Conservation (phyloP, 768 basidiomycete genomes). For the Lentinus brumalis region DNA sequence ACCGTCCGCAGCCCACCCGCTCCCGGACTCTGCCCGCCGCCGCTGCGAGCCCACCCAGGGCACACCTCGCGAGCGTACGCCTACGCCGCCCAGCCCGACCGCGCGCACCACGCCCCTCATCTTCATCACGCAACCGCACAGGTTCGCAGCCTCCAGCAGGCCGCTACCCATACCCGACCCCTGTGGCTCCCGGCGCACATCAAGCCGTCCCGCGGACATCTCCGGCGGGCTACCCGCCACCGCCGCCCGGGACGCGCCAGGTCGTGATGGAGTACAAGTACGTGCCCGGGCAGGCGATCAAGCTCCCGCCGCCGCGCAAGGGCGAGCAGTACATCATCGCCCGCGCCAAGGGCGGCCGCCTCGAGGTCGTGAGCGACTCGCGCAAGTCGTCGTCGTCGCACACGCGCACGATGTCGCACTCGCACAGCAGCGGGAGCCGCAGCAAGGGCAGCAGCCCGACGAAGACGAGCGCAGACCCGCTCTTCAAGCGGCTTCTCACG, state of each 20-base stretch:
- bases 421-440: constrained; percentile 2
- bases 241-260: constrained; percentile 12
- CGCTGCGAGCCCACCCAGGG: not conserved
- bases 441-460: constrained; percentile 16
- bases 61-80: constrained; percentile 10
- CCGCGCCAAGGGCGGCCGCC: constrained; percentile 25
- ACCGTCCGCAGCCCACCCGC: constrained; percentile 18
- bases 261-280: constrained; percentile 9
- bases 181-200: constrained; percentile 11
- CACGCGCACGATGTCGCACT: constrained; percentile 8
- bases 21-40: constrained; percentile 16
- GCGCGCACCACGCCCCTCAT: constrained; percentile 7
- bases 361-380: constrained; percentile 21
- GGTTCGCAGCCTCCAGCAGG: constrained; percentile 8
- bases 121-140: constrained; percentile 13
- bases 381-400: constrained; percentile 1
- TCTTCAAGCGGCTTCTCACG: constrained; percentile 27
- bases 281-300: constrained; percentile 14
- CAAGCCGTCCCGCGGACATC: constrained; percentile 10
- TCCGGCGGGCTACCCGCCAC: constrained; percentile 9
- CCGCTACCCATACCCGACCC: constrained; percentile 12
- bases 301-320: constrained; percentile 26
- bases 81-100: constrained; percentile 12
- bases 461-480: constrained; percentile 17
- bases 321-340: constrained; percentile 31